A percentile compares a stretch with the other conserved stretches of the same genome.
Conservation (phyloP, 306 rosid genomes). For the Rosa multiflora region DNA sequence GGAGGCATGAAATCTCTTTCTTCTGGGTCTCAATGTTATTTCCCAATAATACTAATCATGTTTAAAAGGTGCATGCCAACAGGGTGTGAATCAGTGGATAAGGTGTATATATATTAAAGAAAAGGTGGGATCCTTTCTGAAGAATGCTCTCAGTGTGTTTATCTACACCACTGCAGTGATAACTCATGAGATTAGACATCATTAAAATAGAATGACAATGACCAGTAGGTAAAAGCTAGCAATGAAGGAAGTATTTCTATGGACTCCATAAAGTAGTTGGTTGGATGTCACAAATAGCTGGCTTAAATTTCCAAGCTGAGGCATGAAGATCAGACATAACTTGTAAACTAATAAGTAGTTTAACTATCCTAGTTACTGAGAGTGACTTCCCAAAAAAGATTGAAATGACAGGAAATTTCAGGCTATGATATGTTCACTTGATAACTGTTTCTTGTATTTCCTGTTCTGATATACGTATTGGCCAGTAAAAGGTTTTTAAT, state of each 20-base stretch:
- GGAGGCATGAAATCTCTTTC: no score
- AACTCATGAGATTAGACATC: neutral
- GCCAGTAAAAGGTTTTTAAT: neutral
- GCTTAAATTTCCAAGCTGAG: neutral
- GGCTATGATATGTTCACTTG: neutral
- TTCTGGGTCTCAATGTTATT: no score
- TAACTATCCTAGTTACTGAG: neutral
- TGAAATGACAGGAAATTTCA: neutral
- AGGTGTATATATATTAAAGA: no score
- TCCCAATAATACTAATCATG: neutral
- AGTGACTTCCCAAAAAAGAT: neutral
- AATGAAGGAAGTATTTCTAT: neutral
- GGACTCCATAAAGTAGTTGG: neutral
- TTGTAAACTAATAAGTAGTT: neutral
- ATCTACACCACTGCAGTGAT: neutral
- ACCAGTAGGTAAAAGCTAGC: neutral
- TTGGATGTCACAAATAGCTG: neutral
- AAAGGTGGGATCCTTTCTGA: no score
- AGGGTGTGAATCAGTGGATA: neutral
- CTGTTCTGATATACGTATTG: neutral
- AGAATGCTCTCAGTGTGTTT: no score
- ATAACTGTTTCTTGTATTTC: neutral
- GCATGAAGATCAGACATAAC: neutral
- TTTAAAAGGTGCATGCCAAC: neutral
- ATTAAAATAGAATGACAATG: neutral